A percentile compares a stretch with the other conserved stretches of the same genome.
Conservation (phyloP, 495 filamentous ascomycete species). For the Elaphomyces granulatus region DNA sequence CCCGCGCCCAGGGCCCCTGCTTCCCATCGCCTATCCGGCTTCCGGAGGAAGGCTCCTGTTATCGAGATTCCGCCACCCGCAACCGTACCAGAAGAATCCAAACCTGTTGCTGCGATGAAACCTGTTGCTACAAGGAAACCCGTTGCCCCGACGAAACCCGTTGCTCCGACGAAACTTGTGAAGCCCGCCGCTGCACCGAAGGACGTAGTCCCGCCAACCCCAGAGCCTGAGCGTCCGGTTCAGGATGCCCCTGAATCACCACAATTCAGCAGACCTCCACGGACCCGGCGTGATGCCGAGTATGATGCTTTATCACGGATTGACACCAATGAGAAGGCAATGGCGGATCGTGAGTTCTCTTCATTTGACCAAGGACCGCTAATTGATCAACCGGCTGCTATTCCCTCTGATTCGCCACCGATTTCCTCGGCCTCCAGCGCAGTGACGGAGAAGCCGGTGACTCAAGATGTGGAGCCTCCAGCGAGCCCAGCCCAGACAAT, state of each 20-base stretch:
- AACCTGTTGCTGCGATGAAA: constrained; percentile 5
- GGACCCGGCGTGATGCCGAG: constrained; percentile 34
- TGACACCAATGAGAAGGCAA: constrained; percentile 48
- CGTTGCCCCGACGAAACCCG: constrained; percentile 6
- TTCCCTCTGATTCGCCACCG: constrained; percentile 52
- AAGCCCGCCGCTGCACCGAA: constrained; percentile 6
- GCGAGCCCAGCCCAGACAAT: constrained; percentile 13
- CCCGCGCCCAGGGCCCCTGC: constrained; percentile 13
- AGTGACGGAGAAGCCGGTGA: neutral
- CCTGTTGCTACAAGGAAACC: constrained; percentile 9
- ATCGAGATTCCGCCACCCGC: constrained; percentile 10
- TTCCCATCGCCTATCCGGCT: constrained; percentile 3
- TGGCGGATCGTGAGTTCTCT: constrained; percentile 58
- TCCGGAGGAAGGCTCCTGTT: constrained; percentile 30
- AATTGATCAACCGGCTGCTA: constrained; percentile 70
- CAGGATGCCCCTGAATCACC: constrained; percentile 7
- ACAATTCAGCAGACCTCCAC: constrained; percentile 26
- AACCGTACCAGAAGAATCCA: constrained; percentile 1
- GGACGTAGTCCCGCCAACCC: constrained; percentile 9
- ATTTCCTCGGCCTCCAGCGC: constrained; percentile 13
- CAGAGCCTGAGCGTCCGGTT: constrained; percentile 12
- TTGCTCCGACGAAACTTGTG: constrained; percentile 9
- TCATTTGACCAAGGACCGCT: constrained; percentile 87
- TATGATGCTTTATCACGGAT: constrained; percentile 44
- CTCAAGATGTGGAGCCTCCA: constrained; percentile 2